A percentile compares a stretch with the other conserved stretches of the same genome.
phyloP scores from a whole-genome alignment of 139 green algal genomes.

The Chlamydomonas incerta region DNA sequence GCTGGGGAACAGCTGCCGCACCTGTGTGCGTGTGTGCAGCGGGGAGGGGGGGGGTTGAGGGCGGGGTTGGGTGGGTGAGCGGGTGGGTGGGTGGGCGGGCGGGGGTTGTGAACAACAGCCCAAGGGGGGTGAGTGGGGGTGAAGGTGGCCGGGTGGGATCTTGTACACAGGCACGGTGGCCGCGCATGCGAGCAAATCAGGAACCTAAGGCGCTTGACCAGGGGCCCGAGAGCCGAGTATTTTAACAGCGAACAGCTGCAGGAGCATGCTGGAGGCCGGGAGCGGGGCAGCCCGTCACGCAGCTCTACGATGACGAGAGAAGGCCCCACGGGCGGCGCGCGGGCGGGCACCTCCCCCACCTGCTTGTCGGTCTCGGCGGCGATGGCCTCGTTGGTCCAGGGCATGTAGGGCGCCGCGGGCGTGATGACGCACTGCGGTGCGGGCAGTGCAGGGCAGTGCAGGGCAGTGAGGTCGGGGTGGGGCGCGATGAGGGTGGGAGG shows the following conservation, averaged over 20 bases:
- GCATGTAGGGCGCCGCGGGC: slow-evolving; percentile 93
- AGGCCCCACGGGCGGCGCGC: too few relatives aligned
- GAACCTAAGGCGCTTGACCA: too few relatives aligned
- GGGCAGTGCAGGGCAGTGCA: not conserved
- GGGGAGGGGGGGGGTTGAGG: not conserved
- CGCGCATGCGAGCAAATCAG: too few relatives aligned
- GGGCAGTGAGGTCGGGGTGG: not conserved
- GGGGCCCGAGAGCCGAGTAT: too few relatives aligned
- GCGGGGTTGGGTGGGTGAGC: not conserved
- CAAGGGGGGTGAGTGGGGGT: too few relatives aligned
- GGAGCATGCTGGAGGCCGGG: too few relatives aligned
- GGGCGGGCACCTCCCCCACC: slow-evolving; percentile 39
- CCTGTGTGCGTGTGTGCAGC: slow-evolving; percentile 57
- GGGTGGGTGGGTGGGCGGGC: not conserved
- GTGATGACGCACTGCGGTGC: slow-evolving; percentile 93
- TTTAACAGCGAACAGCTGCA: too few relatives aligned
- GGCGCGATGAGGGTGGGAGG: not conserved
- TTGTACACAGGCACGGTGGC: too few relatives aligned
- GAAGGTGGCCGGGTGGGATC: too few relatives aligned
- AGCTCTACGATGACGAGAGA: too few relatives aligned
- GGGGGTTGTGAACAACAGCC: too few relatives aligned
- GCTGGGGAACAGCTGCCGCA: slow-evolving; percentile 90
- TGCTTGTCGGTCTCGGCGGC: slow-evolving; percentile 85
- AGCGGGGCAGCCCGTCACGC: too few relatives aligned
- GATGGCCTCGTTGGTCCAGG: slow-evolving; percentile 93